A percentile compares a stretch with the other conserved stretches of the same genome.
Evolutionary conservation across 2,329 filamentous ascomycete genomes (phyloP).

Genomic region (Diaporthe vaccinii): DNA sequence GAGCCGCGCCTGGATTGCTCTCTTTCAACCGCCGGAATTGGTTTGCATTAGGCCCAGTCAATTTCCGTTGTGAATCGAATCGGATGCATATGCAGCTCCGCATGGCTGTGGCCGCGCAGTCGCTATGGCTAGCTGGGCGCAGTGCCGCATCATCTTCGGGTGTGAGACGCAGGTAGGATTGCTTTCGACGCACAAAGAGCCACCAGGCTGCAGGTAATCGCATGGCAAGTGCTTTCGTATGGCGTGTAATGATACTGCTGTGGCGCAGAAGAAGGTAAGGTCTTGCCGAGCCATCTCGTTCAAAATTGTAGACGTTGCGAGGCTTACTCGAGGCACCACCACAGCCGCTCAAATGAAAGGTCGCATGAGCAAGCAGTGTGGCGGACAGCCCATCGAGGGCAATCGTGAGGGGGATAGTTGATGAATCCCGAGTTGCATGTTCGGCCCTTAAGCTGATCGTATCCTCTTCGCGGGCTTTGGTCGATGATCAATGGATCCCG

Average conservation of each 20-base stretch:
- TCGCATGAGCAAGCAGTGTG: neutral
- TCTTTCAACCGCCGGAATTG: slow-evolving; percentile 3
- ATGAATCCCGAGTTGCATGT: neutral
- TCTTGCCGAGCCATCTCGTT: slow-evolving; percentile 6
- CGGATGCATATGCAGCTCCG: slow-evolving; percentile 12
- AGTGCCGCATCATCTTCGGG: slow-evolving; percentile 11
- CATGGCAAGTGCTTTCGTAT: neutral
- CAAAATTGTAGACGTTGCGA: neutral
- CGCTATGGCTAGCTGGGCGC: neutral
- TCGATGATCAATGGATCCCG: slow-evolving; percentile 34
- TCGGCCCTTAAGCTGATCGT: neutral
- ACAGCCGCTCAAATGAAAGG: neutral
- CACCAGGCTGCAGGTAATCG: slow-evolving; percentile 8
- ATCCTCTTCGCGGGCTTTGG: slow-evolving; percentile 18
- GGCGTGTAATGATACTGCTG: neutral
- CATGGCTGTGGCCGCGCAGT: slow-evolving; percentile 10
- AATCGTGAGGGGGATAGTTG: neutral
- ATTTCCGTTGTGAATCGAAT: slow-evolving; percentile 6
- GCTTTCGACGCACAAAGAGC: slow-evolving; percentile 13
- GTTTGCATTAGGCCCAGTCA: slow-evolving; percentile 13
- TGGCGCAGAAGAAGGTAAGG: neutral
- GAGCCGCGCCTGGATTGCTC: neutral
- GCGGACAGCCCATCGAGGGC: neutral
- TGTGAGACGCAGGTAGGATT: slow-evolving; percentile 22
- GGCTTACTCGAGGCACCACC: slow-evolving; percentile 1